phyloP scores from a whole-genome alignment of 495 filamentous ascomycete species.

The Hyaloscypha hepaticicola region DNA sequence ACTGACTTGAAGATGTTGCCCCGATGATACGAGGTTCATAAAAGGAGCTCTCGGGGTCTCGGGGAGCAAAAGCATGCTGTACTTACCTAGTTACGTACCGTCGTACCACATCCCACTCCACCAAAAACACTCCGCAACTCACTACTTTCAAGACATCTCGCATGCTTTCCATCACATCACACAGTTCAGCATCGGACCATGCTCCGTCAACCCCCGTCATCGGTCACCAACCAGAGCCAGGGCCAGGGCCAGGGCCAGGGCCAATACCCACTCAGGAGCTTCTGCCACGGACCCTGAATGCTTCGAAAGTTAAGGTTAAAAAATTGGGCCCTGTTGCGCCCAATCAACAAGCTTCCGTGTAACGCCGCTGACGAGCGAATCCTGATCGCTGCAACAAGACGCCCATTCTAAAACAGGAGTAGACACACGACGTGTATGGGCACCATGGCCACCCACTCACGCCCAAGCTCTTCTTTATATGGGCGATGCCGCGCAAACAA shows the following conservation, averaged over 20 bases:
- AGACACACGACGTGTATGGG: slow-evolving; percentile 1
- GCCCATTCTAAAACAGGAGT: slow-evolving; percentile 1
- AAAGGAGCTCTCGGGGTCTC: not conserved
- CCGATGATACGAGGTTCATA: not conserved
- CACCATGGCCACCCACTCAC: not conserved
- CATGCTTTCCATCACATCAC: not conserved
- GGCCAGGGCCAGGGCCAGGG: no score
- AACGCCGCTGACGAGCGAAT: not conserved
- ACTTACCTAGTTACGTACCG: no score
- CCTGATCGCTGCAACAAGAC: not conserved
- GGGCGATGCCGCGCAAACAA: not conserved
- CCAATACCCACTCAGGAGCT: no score
- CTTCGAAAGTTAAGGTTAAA: not conserved
- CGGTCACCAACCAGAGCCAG: not conserved
- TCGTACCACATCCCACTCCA: not conserved
- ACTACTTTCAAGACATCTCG: not conserved
- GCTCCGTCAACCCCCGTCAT: not conserved
- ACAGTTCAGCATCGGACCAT: no score
- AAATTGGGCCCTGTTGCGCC: not conserved
- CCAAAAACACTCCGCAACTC: not conserved
- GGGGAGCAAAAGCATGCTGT: no score
- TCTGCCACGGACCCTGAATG: not conserved
- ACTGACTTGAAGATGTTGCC: not conserved
- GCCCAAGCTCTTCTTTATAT: not conserved
- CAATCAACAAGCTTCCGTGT: not conserved